A percentile compares a stretch with the other conserved stretches of the same genome.
phyloP scores from a whole-genome alignment of 73 alveolate genomes.

The Symbiodinium natans region DNA sequence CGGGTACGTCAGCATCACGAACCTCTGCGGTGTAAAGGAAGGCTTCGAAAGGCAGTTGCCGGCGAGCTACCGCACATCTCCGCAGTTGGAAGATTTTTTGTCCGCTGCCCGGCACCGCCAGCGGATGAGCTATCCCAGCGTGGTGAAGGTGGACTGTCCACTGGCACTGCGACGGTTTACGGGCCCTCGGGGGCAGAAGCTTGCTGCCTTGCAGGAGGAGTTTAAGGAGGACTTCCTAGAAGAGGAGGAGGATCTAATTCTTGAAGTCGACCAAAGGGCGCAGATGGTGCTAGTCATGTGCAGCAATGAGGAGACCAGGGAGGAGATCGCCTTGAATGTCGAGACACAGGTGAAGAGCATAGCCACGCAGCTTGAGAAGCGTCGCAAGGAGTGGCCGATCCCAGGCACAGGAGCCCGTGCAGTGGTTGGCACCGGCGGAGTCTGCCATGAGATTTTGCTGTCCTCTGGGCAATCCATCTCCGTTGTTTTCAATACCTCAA shows the following conservation, averaged over 20 bases:
- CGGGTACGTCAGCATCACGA: background rate
- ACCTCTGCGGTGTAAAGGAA: background rate
- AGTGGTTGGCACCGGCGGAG: background rate
- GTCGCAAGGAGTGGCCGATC: background rate
- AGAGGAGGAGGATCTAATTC: background rate
- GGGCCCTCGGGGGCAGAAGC: background rate
- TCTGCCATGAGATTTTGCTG: background rate
- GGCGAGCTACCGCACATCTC: background rate
- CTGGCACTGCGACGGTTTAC: background rate
- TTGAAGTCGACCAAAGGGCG: background rate
- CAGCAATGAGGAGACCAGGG: background rate
- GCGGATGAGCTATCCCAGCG: background rate
- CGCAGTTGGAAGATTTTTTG: background rate
- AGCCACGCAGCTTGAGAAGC: background rate
- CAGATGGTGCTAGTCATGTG: background rate
- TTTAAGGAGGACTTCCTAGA: background rate
- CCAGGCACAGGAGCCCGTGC: background rate
- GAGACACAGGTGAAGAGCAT: background rate
- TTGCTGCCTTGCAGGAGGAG: background rate
- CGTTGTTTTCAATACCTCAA: background rate
- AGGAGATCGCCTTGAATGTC: background rate
- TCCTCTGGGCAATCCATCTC: background rate
- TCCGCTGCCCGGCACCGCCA: background rate
- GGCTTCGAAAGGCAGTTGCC: background rate
- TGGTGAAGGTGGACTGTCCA: background rate